Evolutionary conservation across 2,329 filamentous ascomycete genomes (phyloP), one percentile per base, ranked within the genome.

Genomic region (Dactylellina cionopaga): DNA sequence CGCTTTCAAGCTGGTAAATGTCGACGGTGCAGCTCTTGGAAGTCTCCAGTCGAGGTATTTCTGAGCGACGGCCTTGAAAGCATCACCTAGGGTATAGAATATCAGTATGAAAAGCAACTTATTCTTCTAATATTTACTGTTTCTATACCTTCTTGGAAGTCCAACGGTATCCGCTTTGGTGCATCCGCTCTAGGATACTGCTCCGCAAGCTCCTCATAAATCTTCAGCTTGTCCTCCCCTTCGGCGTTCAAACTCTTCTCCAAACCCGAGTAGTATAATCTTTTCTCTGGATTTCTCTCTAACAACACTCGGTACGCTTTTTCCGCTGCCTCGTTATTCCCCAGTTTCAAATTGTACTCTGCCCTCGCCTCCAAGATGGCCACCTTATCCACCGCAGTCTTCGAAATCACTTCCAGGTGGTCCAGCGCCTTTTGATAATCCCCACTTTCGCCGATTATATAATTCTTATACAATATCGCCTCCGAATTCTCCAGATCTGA

Each of bases 1-100:
- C 76, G 96, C 89, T 83, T 99, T 99, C 72, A 99, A 85, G 80
- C 98, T 99, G 33, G 92, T 92, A 81, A 99, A 99, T 2, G 94
- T 93, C 1, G 95, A 99, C 1, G 95, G 94, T 2, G 98, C 91
- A 9, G 94, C 95, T 81, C 94, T 96, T 80, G 90, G 88, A 64
- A 99, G 85, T 90, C 96, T 96, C 27, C 89, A 85, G 54, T 89
- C 86, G 72, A 99, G 81, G 79, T 99, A 99, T 19, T 83, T 81
- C 79, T 92, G 89, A 5, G 90, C 93, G 22, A 91, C 89, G 76
- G 88, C 82, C 78, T 86, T 86, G 82, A 99, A 99, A 3, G 89
- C 88, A 43, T 96, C 89, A 3, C 92, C 90, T 75, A 79, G 74
- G 22, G 22, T 19, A 25, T n/a, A n/a, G n/a, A 47, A 22, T 17